phyloP scores from a whole-genome alignment of 2,329 filamentous ascomycete species.

The Pyrenophora tritici-repentis region DNA sequence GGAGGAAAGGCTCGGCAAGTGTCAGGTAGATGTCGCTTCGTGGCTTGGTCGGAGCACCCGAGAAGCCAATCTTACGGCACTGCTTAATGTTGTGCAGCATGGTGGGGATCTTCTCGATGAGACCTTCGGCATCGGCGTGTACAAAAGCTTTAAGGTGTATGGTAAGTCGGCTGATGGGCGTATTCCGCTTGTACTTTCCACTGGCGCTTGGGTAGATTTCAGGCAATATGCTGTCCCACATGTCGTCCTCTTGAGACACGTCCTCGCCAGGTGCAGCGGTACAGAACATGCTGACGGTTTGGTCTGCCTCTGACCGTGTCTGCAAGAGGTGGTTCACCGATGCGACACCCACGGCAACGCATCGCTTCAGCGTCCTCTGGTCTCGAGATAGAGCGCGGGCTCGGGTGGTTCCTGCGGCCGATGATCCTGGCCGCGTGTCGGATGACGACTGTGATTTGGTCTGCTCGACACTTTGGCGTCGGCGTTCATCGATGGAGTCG shows the following conservation, averaged over 20 bases:
- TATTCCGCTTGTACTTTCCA: constrained; percentile 75
- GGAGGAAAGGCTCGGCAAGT: constrained; percentile 76
- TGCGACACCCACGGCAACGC: constrained; percentile 76
- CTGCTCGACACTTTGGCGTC: constrained; percentile 31
- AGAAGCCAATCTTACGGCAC: constrained; percentile 90
- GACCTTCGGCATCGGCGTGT: constrained; percentile 73
- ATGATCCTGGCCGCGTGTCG: constrained; percentile 36
- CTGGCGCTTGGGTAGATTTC: constrained; percentile 68
- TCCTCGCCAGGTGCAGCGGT: constrained; percentile 53
- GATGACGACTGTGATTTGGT: constrained; percentile 26
- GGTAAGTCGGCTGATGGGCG: constrained; percentile 75
- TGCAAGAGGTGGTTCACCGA: constrained; percentile 77
- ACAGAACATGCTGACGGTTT: constrained; percentile 78
- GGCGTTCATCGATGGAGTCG: constrained; percentile 22
- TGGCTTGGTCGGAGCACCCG: constrained; percentile 83
- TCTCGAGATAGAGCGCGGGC: constrained; percentile 42
- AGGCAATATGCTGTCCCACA: constrained; percentile 74
- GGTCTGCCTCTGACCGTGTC: constrained; percentile 72
- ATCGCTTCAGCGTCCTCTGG: constrained; percentile 65
- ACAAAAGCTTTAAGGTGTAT: constrained; percentile 79
- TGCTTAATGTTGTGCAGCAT: constrained; percentile 78
- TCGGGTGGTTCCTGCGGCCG: constrained; percentile 35
- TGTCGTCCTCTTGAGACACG: constrained; percentile 58
- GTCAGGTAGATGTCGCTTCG: constrained; percentile 96
- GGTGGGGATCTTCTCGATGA: constrained; percentile 87